A percentile compares a stretch with the other conserved stretches of the same genome.
phyloP scores from a whole-genome alignment of 768 basidiomycete species.

The Nidularia sp. region DNA sequence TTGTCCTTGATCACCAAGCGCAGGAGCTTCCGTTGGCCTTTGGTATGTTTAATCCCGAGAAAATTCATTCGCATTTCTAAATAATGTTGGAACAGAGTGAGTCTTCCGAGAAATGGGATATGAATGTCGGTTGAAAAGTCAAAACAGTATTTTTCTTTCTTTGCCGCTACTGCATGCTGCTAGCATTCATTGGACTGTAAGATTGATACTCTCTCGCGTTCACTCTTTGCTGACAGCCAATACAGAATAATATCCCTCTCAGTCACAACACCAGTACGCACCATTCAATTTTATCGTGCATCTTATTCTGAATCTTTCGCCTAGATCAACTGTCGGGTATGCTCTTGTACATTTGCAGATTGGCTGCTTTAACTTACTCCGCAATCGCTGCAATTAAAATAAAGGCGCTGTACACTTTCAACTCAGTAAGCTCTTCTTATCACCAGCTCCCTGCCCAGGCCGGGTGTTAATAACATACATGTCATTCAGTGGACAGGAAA shows the following conservation, averaged over 20 bases:
- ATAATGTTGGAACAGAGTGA: not conserved
- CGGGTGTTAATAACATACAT: too few relatives aligned
- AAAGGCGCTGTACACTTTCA: conserved; percentile 65
- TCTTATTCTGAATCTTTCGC: not conserved
- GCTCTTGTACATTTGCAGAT: conserved; percentile 11
- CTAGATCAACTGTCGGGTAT: conserved; percentile 59
- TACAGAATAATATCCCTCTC: conserved; percentile 56
- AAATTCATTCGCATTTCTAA: not conserved
- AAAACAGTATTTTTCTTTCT: conserved; percentile 58
- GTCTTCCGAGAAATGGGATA: not conserved
- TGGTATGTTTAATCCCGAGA: conserved; percentile 40
- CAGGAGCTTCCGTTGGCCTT: conserved; percentile 63
- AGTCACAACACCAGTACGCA: conserved; percentile 39
- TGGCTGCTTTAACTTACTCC: not conserved
- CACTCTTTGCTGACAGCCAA: not conserved
- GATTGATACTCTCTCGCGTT: conserved; percentile 11
- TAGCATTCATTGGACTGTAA: conserved; percentile 61
- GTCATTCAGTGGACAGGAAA: conserved; percentile 53
- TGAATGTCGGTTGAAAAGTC: not conserved
- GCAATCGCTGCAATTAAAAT: conserved; percentile 2
- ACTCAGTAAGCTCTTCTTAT: conserved; percentile 40
- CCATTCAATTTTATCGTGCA: not conserved
- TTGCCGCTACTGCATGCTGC: conserved; percentile 69
- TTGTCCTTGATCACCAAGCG: conserved; percentile 57
- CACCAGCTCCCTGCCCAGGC: too few relatives aligned